Evolutionary conservation across 2,329 filamentous ascomycete species (phyloP).

Genomic region (Fusarium pilosicola): DNA sequence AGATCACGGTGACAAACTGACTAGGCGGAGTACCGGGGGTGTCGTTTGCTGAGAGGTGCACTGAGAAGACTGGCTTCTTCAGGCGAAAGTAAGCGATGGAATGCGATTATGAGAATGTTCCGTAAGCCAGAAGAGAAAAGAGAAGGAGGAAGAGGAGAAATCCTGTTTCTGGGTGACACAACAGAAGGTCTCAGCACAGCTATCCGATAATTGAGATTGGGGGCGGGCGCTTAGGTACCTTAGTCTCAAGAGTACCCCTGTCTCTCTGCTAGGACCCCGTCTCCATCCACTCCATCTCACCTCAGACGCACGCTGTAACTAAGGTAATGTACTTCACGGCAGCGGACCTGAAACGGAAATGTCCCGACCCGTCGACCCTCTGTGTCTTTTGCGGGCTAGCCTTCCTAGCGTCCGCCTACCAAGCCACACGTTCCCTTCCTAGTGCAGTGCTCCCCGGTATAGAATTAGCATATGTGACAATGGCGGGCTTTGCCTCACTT

Average conservation of each 20-base stretch:
- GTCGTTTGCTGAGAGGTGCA: neutral
- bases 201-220: neutral
- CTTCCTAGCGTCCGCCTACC: neutral
- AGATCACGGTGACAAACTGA: neutral
- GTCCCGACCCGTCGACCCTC: neutral
- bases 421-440: neutral
- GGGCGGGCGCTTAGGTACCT: neutral
- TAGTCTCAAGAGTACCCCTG: neutral
- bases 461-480: neutral
- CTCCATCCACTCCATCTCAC: neutral
- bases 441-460: neutral
- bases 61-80: neutral
- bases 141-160: neutral
- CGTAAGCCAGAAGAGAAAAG: neutral
- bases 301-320: neutral
- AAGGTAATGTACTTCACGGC: neutral
- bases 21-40: no score
- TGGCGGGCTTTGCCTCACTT: neutral
- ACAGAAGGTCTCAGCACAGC: neutral
- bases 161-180: neutral
- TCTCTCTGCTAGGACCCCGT: neutral
- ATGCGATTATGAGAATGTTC: neutral
- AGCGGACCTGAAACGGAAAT: neutral
- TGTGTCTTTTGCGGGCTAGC: neutral
- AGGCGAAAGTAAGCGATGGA: neutral